phyloP scores from a whole-genome alignment of 1,284 basidiomycete genomes.

The Papiliotrema terrestris region DNA sequence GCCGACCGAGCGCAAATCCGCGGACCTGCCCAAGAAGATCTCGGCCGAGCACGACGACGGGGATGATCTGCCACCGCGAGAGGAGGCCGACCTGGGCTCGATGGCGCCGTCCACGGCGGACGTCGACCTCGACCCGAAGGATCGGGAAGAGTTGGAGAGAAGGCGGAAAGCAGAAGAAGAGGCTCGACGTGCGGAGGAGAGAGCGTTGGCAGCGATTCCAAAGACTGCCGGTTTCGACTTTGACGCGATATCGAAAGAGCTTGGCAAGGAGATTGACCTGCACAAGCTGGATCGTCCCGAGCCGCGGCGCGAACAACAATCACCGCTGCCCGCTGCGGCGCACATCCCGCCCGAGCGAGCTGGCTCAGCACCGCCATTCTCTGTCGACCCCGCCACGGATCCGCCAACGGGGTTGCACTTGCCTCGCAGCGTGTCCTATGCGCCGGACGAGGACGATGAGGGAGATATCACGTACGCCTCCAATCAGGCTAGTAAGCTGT shows the following conservation, averaged over 20 bases:
- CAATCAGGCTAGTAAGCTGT: conserved; percentile 10
- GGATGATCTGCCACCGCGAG: conserved; percentile 44
- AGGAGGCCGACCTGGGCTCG: conserved; percentile 23
- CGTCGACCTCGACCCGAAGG: not conserved
- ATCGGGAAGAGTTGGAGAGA: conserved; percentile 3
- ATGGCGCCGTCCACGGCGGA: conserved; percentile 3
- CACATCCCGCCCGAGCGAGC: conserved; percentile 19
- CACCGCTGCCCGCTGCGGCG: not conserved
- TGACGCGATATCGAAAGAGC: conserved; percentile 43
- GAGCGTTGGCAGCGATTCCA: conserved; percentile 31
- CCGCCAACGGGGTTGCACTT: too few species aligned
- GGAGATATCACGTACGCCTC: conserved; percentile 28
- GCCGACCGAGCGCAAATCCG: conserved; percentile 12
- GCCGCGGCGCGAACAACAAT: not conserved
- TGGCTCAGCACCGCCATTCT: conserved; percentile 24
- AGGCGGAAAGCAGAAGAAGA: conserved; percentile 6
- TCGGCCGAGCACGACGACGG: conserved; percentile 30
- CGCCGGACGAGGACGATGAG: conserved; percentile 23
- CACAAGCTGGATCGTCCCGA: conserved; percentile 24
- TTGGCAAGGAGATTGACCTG: conserved; percentile 49
- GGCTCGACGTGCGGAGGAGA: conserved; percentile 23
- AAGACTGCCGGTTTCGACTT: conserved; percentile 50
- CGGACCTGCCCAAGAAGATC: not conserved
- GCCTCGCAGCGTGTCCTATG: not conserved
- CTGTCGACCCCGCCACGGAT: not conserved